phyloP scores from a whole-genome alignment of 192 early-diverging fungal species.

The Coemansia sp. region DNA sequence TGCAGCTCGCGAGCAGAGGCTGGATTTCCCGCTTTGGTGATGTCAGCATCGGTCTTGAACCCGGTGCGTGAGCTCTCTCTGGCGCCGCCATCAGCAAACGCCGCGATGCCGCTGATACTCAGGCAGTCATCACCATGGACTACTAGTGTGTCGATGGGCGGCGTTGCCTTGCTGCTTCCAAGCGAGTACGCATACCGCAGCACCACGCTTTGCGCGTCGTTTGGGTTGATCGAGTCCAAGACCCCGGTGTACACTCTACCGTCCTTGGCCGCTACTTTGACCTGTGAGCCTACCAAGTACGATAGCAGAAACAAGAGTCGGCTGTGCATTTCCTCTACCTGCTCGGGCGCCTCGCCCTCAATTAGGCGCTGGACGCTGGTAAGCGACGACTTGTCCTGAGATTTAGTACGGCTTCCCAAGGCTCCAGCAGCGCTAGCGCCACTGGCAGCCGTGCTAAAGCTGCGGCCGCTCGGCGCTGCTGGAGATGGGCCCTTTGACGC shows the following conservation, averaged over 20 bases:
- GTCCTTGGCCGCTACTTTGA: slow-evolving; percentile 22
- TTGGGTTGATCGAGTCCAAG: slow-evolving; percentile 48
- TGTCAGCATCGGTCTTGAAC: slow-evolving; percentile 91
- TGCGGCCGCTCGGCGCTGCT: slow-evolving; percentile 11
- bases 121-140: slow-evolving; percentile 42
- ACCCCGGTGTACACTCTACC: slow-evolving; percentile 31
- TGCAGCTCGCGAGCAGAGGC: slow-evolving; percentile 79
- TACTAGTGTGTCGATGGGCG: slow-evolving; percentile 40
- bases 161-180: slow-evolving; percentile 16
- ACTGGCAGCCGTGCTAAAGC: slow-evolving; percentile 13
- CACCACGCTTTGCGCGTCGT: slow-evolving; percentile 50
- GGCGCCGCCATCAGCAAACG: slow-evolving; percentile 14
- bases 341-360: slow-evolving; percentile 40
- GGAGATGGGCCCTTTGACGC: background rate
- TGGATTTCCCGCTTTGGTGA: slow-evolving; percentile 64
- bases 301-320: slow-evolving; percentile 45
- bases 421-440: slow-evolving; percentile 2
- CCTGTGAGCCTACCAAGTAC: slow-evolving; percentile 40
- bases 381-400: slow-evolving; percentile 4
- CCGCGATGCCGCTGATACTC: slow-evolving; percentile 27
- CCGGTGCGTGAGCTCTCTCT: slow-evolving; percentile 10
- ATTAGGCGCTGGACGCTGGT: slow-evolving; percentile 15
- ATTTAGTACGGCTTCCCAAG: background rate
- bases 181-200: slow-evolving; percentile 41
- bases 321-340: slow-evolving; percentile 47